Percentiles rank a stretch among this genome's conserved stretches.
Conservation (phyloP, 148 eudicot species). For the Talinum fruticosum region DNA sequence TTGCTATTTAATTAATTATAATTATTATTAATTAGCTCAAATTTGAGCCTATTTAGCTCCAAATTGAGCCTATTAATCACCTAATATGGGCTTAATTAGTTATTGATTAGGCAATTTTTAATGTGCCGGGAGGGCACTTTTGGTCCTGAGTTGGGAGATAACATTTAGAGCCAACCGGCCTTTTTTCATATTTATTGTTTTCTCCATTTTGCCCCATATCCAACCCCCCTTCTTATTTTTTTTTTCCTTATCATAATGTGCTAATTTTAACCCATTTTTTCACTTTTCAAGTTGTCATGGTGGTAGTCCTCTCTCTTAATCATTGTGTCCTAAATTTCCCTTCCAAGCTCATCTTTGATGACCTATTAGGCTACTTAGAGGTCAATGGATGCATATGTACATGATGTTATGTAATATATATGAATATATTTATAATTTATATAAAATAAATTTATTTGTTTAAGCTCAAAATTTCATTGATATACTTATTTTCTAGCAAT, state of each 20-base stretch:
- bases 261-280: slow-evolving; percentile 22
- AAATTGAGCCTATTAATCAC: slow-evolving; percentile 14
- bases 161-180: slow-evolving; percentile 34
- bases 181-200: background rate
- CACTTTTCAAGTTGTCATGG: slow-evolving; percentile 5
- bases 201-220: background rate
- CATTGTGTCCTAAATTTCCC: background rate
- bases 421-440: too few relatives aligned
- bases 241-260: slow-evolving; percentile 2
- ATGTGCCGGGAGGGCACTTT: background rate
- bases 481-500: too few relatives aligned
- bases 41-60: background rate
- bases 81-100: background rate
- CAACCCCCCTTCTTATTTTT: background rate
- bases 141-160: slow-evolving; percentile 36
- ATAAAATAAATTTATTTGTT: too few relatives aligned
- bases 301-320: background rate
- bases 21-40: slow-evolving; percentile 14
- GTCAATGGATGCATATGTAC: slow-evolving; percentile 22
- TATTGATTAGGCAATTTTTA: slow-evolving; percentile 2
- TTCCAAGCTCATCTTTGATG: background rate
- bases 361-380: slow-evolving; percentile 12
- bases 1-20: slow-evolving; percentile 6
- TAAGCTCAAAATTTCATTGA: too few relatives aligned
- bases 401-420: slow-evolving; percentile 8